Base-by-base conservation (phyloP, 305 asterid species). In the Fraxinus nigra region DNA sequence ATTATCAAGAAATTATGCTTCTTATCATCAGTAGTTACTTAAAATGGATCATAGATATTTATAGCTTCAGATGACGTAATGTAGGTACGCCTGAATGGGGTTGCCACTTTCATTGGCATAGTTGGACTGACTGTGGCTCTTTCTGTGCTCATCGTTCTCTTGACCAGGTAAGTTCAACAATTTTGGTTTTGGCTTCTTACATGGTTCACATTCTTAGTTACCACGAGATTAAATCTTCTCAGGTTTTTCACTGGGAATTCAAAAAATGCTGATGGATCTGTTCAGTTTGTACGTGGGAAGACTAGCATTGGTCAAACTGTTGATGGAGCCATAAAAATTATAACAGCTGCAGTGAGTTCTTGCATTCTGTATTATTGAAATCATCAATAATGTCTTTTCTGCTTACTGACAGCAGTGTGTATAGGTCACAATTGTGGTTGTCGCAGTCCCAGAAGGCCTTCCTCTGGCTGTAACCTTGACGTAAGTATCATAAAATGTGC, bases 381-480 rank as follows among this genome's bases (percentile, higher is more conserved):
- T 75, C 28, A 35, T 78, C 69, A 76, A 37, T 20, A 65, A 18
- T 24, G 30, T 76, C 83, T 77, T 73, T 84, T 80, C 81, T 78
- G 63, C 80, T 85, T 56, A 89, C 82, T 75, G 78, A 87, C 85
- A 72, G 85, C 89, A 73, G 43, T 88, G 80, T 87, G 73, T 88
- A 63, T 86, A 94, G 99, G 99, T 96, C 79, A 94, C 98, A 20
- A 96, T 96, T 76, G 99, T 96, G 81, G 99, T 96, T 74, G 98
- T 95, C 79, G 99, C 99, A 56, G 98, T 94, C 82, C 99, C 99
- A 11, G 99, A 95, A 91, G 99, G 99, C 85, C 97, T 95, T 82
- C 99, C 99, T 14, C 87, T 95, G 88, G 99, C 99, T 51, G 99
- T 95, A 81, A 95, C 99, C 76, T 87, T 95, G 92, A 94, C 98